Base-by-base conservation (phyloP, 306 rosid species). In the Senna tora region DNA sequence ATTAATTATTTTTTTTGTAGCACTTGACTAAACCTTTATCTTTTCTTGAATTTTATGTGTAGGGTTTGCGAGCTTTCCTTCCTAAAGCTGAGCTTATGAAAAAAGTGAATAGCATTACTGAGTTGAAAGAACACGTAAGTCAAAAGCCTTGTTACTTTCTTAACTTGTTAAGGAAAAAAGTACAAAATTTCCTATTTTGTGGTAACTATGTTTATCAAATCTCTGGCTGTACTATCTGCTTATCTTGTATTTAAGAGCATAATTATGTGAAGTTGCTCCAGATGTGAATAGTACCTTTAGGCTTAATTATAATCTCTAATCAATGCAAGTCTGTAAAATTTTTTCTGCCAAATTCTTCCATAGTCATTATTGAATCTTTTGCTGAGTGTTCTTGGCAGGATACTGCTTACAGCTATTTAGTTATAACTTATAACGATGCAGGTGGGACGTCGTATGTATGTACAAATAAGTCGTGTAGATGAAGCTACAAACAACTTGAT, bases 61-160 rank as follows among this genome's bases (percentile, higher is more conserved):
- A 94, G 99, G 99, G 99, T 60, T 75, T 89, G 81, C 84, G 97
- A 50, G 97, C 95, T 77, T 94, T 91, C 73, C 78, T 94, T 74
- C 96, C 99, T 36, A 94, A 91, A 81, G 81, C 89, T 16, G 99
- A 91, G 81, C 89, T 94, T 72, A 58, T 86, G 79, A 91, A 78
- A 56, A 83, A 84, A 88, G 89, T 80, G 68, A 85, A 88, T 77
- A 87, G 73, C 84, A 85, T 91, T 79, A 79, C 96, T 11, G 97
- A 94, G 50, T 82, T 91, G 79, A 94, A 88, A 75, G 95, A 87
- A 84, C 76, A 89, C 52, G 99, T 89, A 69, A 83, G 95, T 82
- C 60, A 22, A 49, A 60, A 32, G 30, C 70, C 52, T 33, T 32
- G 54, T 22, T 63, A 59, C 58, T 22, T 60, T 58, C 52, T 41